Evolutionary conservation across 192 early-diverging fungal species (phyloP).

Genomic region (Chytriomyces hyalinus): DNA sequence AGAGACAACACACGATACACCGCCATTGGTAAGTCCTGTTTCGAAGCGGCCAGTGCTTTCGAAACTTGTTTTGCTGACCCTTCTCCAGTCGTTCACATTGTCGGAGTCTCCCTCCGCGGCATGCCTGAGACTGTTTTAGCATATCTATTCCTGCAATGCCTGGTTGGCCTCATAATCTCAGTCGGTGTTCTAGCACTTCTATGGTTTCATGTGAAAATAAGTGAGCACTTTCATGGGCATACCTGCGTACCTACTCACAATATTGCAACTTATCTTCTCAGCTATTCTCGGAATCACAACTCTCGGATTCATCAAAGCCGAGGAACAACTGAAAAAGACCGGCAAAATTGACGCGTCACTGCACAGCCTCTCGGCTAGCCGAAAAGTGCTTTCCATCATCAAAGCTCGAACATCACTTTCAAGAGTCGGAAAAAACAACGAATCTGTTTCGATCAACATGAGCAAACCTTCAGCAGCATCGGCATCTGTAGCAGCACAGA

Average conservation of each 20-base stretch:
- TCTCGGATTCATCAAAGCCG: background rate
- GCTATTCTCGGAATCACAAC: slow-evolving; percentile 15
- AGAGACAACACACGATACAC: background rate
- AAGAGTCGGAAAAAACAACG: background rate
- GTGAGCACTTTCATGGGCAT: background rate
- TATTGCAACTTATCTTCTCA: background rate
- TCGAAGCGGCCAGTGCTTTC: background rate
- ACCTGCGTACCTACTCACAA: background rate
- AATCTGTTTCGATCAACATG: background rate
- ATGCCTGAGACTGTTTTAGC: background rate
- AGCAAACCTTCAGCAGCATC: background rate
- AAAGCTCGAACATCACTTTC: background rate
- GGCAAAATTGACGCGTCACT: background rate
- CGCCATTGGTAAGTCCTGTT: background rate
- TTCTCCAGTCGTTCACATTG: background rate
- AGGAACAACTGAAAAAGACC: background rate
- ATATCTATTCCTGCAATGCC: background rate
- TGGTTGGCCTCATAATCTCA: background rate
- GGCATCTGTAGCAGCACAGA: background rate
- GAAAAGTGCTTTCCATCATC: background rate
- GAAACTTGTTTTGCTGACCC: background rate
- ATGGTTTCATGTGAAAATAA: slow-evolving; percentile 12
- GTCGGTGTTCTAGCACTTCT: background rate
- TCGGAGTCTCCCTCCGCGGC: background rate
- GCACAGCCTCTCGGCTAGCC: background rate